Conservation (phyloP, 1,139 yeast species). For the Protomyces pachydermus region DNA sequence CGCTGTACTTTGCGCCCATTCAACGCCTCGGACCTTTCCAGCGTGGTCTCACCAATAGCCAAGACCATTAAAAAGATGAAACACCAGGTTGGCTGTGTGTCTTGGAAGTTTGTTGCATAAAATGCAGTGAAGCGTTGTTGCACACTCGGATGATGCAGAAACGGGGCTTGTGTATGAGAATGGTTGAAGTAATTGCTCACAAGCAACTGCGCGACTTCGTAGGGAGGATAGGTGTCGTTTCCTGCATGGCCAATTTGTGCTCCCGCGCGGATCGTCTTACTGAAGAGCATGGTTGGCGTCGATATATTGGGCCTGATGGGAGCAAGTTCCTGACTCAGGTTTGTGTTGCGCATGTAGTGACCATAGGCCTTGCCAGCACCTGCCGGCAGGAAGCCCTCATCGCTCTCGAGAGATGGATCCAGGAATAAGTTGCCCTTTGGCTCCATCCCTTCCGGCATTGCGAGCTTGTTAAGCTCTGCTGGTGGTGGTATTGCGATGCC, state of each 20-base stretch:
- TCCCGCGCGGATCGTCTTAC: conserved; percentile 4
- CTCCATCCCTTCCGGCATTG: conserved; percentile 20
- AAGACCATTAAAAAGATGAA: conserved; percentile 20
- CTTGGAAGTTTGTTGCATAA: conserved; percentile 5
- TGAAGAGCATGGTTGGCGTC: conserved; percentile 7
- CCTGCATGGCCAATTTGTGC: background rate
- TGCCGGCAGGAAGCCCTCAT: conserved; percentile 16
- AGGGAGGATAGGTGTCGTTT: conserved; percentile 7
- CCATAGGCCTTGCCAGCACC: conserved; percentile 11
- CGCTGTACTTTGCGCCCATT: background rate
- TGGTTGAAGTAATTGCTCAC: conserved; percentile 14
- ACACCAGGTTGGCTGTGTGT: conserved; percentile 15
- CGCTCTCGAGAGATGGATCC: conserved; percentile 14
- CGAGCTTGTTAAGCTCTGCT: background rate
- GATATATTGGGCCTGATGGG: background rate
- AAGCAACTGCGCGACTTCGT: conserved; percentile 8
- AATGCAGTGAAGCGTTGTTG: conserved; percentile 12
- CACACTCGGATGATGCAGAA: conserved; percentile 14
- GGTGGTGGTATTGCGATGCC: background rate
- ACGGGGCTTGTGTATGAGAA: conserved; percentile 22
- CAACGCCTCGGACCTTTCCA: conserved; percentile 13
- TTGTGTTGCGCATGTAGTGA: conserved; percentile 6
- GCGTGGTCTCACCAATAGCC: conserved; percentile 22
- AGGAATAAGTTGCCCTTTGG: conserved; percentile 20
- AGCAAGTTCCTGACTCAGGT: background rate